Evolutionary conservation across 2,329 filamentous ascomycete species (phyloP).

Genomic region (Venturia oleaginea): DNA sequence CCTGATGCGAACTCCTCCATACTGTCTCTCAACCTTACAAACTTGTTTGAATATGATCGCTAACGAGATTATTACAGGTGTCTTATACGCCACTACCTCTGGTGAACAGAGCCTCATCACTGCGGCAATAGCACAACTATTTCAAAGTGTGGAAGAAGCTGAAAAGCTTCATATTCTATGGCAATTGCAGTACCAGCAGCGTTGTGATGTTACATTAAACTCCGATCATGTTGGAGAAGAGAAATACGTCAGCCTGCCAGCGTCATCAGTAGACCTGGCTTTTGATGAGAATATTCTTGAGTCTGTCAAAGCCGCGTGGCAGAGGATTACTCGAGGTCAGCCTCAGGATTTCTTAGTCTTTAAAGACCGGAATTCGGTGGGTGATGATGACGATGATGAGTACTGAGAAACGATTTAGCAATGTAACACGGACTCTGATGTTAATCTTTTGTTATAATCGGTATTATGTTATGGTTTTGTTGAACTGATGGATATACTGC

Average conservation of each 20-base stretch:
- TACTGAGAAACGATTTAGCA: slow-evolving; percentile 11
- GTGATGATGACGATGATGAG: slow-evolving; percentile 51
- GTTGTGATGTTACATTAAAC: slow-evolving; percentile 22
- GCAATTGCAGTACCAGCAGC: slow-evolving; percentile 45
- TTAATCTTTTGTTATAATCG: not conserved
- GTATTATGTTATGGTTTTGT: not conserved
- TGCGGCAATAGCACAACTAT: slow-evolving; percentile 34
- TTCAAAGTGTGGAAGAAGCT: slow-evolving; percentile 29
- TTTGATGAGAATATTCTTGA: slow-evolving; percentile 65
- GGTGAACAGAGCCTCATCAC: slow-evolving; percentile 28
- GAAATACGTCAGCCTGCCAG: slow-evolving; percentile 47
- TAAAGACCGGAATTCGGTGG: slow-evolving; percentile 57
- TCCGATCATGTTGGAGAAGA: slow-evolving; percentile 21
- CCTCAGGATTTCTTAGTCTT: slow-evolving; percentile 64
- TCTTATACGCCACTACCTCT: slow-evolving; percentile 46
- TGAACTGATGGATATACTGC: not conserved
- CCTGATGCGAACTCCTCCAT: slow-evolving; percentile 54
- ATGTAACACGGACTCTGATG: not conserved
- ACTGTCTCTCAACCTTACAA: slow-evolving; percentile 17
- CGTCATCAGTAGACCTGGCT: slow-evolving; percentile 54
- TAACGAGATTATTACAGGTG: slow-evolving; percentile 39
- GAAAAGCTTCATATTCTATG: slow-evolving; percentile 38
- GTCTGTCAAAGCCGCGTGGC: slow-evolving; percentile 62
- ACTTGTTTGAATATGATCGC: slow-evolving; percentile 16
- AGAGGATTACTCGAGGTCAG: slow-evolving; percentile 47